Percentiles rank a stretch among this genome's conserved stretches.
Conservation (phyloP, 1,139 yeast genomes). For the Yamadazyma taylorii region DNA sequence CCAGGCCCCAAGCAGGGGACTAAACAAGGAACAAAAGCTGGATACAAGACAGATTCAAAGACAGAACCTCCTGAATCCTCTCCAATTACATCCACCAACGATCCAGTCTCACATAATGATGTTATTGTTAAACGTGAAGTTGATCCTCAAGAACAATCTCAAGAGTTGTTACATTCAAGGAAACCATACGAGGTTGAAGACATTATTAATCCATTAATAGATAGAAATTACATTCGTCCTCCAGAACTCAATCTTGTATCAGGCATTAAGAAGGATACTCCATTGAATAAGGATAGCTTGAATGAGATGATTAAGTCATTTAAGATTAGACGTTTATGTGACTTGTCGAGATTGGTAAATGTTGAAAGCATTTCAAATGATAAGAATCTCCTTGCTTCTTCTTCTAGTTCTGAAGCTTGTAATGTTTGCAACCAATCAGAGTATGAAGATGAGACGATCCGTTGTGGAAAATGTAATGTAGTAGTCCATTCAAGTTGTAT, state of each 20-base stretch:
- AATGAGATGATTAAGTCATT: conserved; percentile 1
- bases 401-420: conserved; percentile 30
- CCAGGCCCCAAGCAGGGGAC: background rate
- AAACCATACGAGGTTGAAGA: conserved; percentile 8
- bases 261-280: background rate
- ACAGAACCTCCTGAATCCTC: conserved; percentile 2
- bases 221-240: conserved; percentile 21
- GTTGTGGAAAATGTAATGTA: conserved; percentile 70
- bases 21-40: conserved; percentile 2
- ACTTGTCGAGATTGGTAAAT: conserved; percentile 14
- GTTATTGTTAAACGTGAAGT: too few relatives aligned
- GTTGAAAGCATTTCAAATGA: too few relatives aligned
- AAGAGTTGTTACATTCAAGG: background rate
- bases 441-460: conserved; percentile 34
- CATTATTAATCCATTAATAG: conserved; percentile 20
- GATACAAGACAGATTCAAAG: background rate
- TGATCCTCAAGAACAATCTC: background rate
- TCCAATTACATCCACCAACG: too few relatives aligned
- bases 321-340: conserved; percentile 17
- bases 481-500: conserved; percentile 72
- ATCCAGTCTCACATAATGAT: too few relatives aligned
- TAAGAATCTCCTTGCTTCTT: too few relatives aligned
- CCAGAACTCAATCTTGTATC: conserved; percentile 12
- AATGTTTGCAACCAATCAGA: conserved; percentile 34
- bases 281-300: background rate